A percentile compares a stretch with the other conserved stretches of the same genome.
Evolutionary conservation across 495 filamentous ascomycete genomes (phyloP).

Genomic region (Penicillium pancosmium): DNA sequence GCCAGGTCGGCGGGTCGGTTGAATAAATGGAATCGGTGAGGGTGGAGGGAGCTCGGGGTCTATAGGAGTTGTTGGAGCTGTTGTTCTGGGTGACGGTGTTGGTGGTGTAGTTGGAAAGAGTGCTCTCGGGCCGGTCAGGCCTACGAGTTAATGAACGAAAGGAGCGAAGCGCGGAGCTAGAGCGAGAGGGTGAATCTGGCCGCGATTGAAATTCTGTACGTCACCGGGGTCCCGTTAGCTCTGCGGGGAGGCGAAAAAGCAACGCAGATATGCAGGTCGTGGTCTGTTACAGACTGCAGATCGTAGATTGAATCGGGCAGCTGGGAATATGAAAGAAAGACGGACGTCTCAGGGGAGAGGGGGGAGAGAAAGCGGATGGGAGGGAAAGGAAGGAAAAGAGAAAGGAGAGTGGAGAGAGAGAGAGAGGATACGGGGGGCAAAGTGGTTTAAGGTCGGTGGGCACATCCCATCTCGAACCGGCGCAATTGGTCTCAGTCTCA

Average conservation of each 20-base stretch:
- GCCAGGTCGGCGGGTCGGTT: constrained; percentile 20
- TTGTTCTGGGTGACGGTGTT: constrained; percentile 7
- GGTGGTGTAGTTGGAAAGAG: constrained; percentile 33
- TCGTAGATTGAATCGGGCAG: constrained; percentile 6
- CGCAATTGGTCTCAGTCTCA: constrained; percentile 15
- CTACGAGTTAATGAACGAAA: constrained; percentile 36
- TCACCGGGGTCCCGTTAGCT: constrained; percentile 25
- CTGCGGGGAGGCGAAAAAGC: constrained; percentile 15
- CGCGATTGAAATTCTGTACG: constrained; percentile 36
- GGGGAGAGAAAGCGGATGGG: not conserved
- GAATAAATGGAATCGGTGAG: constrained; percentile 26
- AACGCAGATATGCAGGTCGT: constrained; percentile 14
- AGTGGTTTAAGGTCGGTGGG: constrained; percentile 9
- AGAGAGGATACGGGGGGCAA: constrained; percentile 5
- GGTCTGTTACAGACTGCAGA: not conserved
- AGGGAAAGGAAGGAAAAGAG: constrained; percentile 10
- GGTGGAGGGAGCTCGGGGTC: constrained; percentile 34
- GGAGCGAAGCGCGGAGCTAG: constrained; percentile 37
- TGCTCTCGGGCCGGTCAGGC: constrained; percentile 35
- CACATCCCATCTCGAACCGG: constrained; percentile 24
- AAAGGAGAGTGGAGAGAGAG: constrained; percentile 3
- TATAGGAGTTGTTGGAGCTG: constrained; percentile 10
- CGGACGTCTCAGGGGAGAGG: constrained; percentile 7
- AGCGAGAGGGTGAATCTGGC: constrained; percentile 41
- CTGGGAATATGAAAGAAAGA: constrained; percentile 8